Base-by-base conservation (phyloP, 345 rosid genomes). In the Luvunga scandens region DNA sequence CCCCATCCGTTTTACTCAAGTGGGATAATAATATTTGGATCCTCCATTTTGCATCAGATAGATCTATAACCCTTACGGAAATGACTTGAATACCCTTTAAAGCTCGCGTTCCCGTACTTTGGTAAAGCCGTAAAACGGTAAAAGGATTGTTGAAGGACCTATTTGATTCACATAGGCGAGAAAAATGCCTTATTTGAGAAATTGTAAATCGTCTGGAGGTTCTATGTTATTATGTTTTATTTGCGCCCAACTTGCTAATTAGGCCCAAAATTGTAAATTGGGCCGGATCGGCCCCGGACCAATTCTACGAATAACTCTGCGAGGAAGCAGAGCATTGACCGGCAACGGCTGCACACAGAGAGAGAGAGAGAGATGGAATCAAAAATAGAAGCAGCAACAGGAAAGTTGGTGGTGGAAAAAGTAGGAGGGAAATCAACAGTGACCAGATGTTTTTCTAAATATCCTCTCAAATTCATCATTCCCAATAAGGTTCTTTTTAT, bases 391-490 rank as follows among this genome's bases (percentile, higher is more conserved):
- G 9, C 42, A 75, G 66, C 45, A 68, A 90, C 90, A 13, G 98
- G 96, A 45, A 89, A 78, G 78, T 81, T 93, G 72, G 85, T 66
- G 31, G 94, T 95, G 81, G 93, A 92, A 85, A 89, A 86, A 78
- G 87, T 91, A 8, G 81, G 87, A 72, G 92, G 93, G 57, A 94
- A 85, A 81, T 94, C 99, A 75, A 88, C 88, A 5, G 95, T 89
- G 25, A 91, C 91, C 45, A 88, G 83, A 71, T 88, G 88, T 85
- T 92, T 92, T 88, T 92, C 93, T 34, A 91, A 90, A 75, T 95
- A 95, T 80, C 99, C 99, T 65, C 97, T 94, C 80, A 95, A 95
- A 80, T 92, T 95, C 89, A 88, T 95, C 76, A 74, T 91, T 66
- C 97, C 99, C 21, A 80, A 68, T 60, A 95, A 95, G 92, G 98